Base-by-base conservation (phyloP, 2,329 filamentous ascomycete genomes). In the Penicillium sp. region DNA sequence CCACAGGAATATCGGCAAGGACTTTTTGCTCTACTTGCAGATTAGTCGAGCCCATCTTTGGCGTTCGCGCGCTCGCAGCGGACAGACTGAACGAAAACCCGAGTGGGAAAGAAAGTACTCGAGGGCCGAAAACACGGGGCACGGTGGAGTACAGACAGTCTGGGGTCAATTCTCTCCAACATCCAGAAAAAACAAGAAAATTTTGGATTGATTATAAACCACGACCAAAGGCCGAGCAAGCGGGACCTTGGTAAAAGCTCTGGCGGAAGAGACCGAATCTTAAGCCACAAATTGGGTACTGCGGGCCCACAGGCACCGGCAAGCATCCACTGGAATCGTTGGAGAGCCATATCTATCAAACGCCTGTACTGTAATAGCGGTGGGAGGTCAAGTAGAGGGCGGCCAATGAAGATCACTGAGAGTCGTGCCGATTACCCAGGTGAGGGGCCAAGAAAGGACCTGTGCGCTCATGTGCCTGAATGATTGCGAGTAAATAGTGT, bases 11-110 rank as follows among this genome's bases (percentile, higher is more conserved):
- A 45, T 56, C 48, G 47, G 53, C 61, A 20, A 64, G 43, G 20
- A 54, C 51, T 52, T 62, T 67, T 49, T 68, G 63, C 48, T 68
- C 64, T 54, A 63, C 42, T 54, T 69, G 65, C 49, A 57, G 31
- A 65, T 68, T 60, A 55, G 60, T 62, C 33, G 60, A 57, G 40
- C 56, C 61, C 66, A 67, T 67, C 26, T 56, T 27, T 27, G n/a
- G 22, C 11, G 20, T 22, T 41, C 5, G 8, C 12, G 22, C 33
- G 14, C 47, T 31, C 18, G 47, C 41, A 15, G 37, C 37, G 26
- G 42, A 29, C 12, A 35, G 26, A 43, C 33, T n/a, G 33, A 35
- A 35, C 18, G 12, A 42, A 27, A 20, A n/a, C 20, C 23, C 7
- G 35, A n/a, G 11, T n/a, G 49, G 23, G 23, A 43, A 23, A 40